Percentiles rank a stretch among this genome's conserved stretches.
phyloP scores from a whole-genome alignment of 1,139 yeast genomes.

The Sugiyamaella paludigena region DNA sequence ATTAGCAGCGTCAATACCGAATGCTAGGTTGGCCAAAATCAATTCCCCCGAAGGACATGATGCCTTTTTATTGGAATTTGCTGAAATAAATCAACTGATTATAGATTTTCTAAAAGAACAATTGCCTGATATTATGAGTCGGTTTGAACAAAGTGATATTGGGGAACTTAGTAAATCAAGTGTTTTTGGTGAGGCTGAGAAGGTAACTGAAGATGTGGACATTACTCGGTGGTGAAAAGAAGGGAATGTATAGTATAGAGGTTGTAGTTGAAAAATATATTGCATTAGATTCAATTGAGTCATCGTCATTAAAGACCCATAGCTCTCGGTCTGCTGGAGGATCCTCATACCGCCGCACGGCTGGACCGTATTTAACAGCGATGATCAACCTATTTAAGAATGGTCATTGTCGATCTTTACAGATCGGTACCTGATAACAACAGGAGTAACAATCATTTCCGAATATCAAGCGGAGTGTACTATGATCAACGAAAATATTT shows the following conservation, averaged over 20 bases:
- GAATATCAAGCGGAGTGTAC: too few relatives aligned
- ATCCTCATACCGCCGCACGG: too few relatives aligned
- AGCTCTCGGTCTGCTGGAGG: too few relatives aligned
- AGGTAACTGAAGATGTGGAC: constrained; percentile 41
- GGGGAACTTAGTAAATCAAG: constrained; percentile 55
- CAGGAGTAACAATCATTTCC: too few relatives aligned
- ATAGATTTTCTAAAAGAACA: constrained; percentile 58
- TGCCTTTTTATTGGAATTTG: constrained; percentile 89
- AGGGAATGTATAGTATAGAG: too few relatives aligned
- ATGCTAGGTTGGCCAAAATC: constrained; percentile 63
- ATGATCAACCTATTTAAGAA: too few relatives aligned
- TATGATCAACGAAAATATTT: too few relatives aligned
- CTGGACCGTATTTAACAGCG: too few relatives aligned
- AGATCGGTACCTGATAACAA: too few relatives aligned
- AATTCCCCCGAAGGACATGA: constrained; percentile 98
- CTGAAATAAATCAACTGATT: constrained; percentile 70
- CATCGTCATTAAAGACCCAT: too few relatives aligned
- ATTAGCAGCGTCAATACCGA: constrained; percentile 71
- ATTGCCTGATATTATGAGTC: constrained; percentile 55
- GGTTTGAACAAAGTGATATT: constrained; percentile 54
- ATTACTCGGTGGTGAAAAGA: constrained; percentile 75
- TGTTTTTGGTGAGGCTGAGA: constrained; percentile 91
- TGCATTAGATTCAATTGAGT: too few relatives aligned
- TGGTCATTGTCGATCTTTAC: too few relatives aligned
- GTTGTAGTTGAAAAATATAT: background rate